Percentiles rank a stretch among this genome's conserved stretches.
Evolutionary conservation across 2,329 filamentous ascomycete species (phyloP).

Genomic region (Venturia effusa): DNA sequence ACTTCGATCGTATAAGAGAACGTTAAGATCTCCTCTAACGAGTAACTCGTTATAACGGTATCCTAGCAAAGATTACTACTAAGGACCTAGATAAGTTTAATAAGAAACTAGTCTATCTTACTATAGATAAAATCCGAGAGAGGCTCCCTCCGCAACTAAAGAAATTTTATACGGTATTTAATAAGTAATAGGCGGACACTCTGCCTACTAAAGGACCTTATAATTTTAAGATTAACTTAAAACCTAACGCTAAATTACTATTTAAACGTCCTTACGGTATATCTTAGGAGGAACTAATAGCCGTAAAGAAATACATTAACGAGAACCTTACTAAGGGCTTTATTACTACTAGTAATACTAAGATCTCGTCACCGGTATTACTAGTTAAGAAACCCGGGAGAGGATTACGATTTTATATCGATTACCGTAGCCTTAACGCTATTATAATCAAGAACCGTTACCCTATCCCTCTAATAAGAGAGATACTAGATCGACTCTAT

Average conservation of each 20-base stretch:
- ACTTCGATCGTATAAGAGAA: no score
- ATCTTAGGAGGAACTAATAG: no score
- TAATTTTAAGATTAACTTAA: no score
- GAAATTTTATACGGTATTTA: background rate
- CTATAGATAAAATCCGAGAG: background rate
- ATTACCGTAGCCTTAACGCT: no score
- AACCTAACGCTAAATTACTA: no score
- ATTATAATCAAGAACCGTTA: no score
- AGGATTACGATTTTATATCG: no score
- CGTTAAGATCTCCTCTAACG: background rate
- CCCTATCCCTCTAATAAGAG: constrained; percentile 7
- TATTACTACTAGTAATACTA: background rate
- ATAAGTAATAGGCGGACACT: background rate
- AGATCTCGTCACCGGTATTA: background rate
- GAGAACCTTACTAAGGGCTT: background rate
- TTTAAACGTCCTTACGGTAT: no score
- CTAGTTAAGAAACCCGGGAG: constrained; percentile 6
- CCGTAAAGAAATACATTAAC: no score
- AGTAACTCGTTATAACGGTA: background rate
- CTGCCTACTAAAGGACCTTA: background rate
- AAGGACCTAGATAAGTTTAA: background rate
- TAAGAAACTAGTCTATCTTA: background rate
- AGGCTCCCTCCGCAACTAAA: background rate
- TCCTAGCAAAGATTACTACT: background rate
- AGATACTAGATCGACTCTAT: constrained; percentile 4